A percentile compares a stretch with the other conserved stretches of the same genome.
Evolutionary conservation across 345 rosid species (phyloP).

Genomic region (Anastatica hierochuntica): DNA sequence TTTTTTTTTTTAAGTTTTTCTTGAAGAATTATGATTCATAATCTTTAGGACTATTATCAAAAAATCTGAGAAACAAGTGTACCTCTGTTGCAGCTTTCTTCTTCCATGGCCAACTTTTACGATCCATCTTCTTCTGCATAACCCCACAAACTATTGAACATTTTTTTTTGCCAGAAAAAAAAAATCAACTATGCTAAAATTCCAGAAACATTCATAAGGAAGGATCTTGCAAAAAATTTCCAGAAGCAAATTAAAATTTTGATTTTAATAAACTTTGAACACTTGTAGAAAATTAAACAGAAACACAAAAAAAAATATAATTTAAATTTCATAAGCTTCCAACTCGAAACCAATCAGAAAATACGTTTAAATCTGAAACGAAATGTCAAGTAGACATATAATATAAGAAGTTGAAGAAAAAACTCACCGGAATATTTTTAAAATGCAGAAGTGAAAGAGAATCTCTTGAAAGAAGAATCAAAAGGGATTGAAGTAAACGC

Average conservation of each 20-base stretch:
- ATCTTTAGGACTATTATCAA: too few relatives aligned
- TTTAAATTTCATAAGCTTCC: too few relatives aligned
- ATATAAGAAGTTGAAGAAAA: too few relatives aligned
- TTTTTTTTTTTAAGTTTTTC: background rate
- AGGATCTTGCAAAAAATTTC: too few relatives aligned
- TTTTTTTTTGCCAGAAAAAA: too few relatives aligned
- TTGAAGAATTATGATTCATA: too few relatives aligned
- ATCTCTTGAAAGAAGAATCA: background rate
- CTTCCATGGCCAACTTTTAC: constrained; percentile 98
- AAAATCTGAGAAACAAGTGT: background rate
- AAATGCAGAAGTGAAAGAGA: constrained; percentile 20
- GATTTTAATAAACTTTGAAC: background rate
- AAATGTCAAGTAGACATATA: too few relatives aligned
- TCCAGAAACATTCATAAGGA: too few relatives aligned
- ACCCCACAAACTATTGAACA: background rate
- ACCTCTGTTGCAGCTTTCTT: constrained; percentile 86
- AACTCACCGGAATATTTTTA: constrained; percentile 17
- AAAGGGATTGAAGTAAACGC: background rate
- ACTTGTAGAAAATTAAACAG: constrained; percentile 7
- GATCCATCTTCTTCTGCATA: constrained; percentile 45
- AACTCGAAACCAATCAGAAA: background rate
- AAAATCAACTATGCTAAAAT: too few relatives aligned
- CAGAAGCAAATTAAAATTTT: background rate
- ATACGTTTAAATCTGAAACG: background rate
- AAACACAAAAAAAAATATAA: background rate